Conservation (phyloP, 768 basidiomycete genomes). For the Sporobolomyces pararoseus region DNA sequence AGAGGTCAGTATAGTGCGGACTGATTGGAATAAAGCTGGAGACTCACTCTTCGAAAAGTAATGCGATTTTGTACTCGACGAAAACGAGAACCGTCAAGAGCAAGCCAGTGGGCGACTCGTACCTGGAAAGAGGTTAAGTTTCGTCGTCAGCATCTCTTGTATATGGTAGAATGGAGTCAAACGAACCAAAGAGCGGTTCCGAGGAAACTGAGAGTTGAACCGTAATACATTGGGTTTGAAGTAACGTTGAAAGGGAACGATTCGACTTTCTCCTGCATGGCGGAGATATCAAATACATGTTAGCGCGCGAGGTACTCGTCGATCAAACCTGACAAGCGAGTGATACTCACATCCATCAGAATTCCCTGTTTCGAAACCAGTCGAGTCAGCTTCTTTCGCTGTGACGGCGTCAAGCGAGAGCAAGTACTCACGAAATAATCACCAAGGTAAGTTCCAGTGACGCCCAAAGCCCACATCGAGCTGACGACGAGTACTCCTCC, state of each 20-base stretch:
- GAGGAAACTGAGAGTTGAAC: constrained; percentile 83
- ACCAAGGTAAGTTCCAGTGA: constrained; percentile 83
- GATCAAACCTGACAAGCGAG: too few relatives aligned
- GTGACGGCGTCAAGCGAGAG: background rate
- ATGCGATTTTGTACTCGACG: constrained; percentile 74
- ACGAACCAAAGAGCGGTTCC: constrained; percentile 80
- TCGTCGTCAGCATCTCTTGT: background rate
- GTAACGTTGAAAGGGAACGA: constrained; percentile 95
- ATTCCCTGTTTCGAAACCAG: constrained; percentile 48
- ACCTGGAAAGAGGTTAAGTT: constrained; percentile 54
- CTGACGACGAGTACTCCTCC: constrained; percentile 84
- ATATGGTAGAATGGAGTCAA: background rate
- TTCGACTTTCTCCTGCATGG: constrained; percentile 61
- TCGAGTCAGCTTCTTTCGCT: background rate
- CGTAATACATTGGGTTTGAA: constrained; percentile 93
- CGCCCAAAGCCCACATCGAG: constrained; percentile 82
- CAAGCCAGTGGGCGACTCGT: constrained; percentile 77
- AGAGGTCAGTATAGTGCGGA: background rate
- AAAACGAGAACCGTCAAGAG: constrained; percentile 76
- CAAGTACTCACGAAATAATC: constrained; percentile 47
- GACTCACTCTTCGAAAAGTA: constrained; percentile 83
- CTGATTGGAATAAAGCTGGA: background rate
- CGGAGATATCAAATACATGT: too few relatives aligned
- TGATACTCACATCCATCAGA: constrained; percentile 65
- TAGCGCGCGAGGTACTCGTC: too few relatives aligned